Conservation (phyloP, 768 basidiomycete species). For the Xerocomus potaroensis region DNA sequence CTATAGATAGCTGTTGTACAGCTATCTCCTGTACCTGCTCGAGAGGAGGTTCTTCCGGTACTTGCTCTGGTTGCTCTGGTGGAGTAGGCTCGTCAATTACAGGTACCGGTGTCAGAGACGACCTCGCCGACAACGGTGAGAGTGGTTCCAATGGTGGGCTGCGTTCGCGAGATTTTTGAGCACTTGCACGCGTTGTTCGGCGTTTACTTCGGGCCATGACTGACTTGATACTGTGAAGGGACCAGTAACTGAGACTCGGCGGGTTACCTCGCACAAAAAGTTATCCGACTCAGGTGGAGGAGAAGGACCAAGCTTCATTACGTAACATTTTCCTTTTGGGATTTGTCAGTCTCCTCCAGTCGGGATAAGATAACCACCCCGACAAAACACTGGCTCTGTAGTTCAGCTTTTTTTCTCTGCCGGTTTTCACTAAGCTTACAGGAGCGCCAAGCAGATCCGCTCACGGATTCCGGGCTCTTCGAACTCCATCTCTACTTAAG, state of each 20-base stretch:
- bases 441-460: no score
- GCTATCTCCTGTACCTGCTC: conserved; percentile 11
- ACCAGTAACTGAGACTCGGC: conserved; percentile 3
- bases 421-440: no score
- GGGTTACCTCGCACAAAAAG: conserved; percentile 9
- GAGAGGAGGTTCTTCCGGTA: conserved; percentile 12
- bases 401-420: no score
- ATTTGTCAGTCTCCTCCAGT: no score
- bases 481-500: no score
- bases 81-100: conserved; percentile 14
- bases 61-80: conserved; percentile 12
- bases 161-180: conserved; percentile 33
- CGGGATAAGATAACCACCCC: no score
- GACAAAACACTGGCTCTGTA: no score
- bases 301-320: conserved; percentile 14
- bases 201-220: conserved; percentile 45
- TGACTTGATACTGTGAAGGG: conserved; percentile 6
- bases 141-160: conserved; percentile 31
- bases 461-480: no score
- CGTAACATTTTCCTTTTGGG: conserved; percentile 24
- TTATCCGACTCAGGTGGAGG: conserved; percentile 7
- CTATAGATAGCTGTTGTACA: conserved; percentile 6
- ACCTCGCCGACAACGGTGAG: conserved; percentile 29
- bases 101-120: conserved; percentile 26
- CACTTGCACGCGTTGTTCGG: conserved; percentile 36